Conservation (phyloP, 1,284 basidiomycete species). For the Filobasidium uniguttulatum region DNA sequence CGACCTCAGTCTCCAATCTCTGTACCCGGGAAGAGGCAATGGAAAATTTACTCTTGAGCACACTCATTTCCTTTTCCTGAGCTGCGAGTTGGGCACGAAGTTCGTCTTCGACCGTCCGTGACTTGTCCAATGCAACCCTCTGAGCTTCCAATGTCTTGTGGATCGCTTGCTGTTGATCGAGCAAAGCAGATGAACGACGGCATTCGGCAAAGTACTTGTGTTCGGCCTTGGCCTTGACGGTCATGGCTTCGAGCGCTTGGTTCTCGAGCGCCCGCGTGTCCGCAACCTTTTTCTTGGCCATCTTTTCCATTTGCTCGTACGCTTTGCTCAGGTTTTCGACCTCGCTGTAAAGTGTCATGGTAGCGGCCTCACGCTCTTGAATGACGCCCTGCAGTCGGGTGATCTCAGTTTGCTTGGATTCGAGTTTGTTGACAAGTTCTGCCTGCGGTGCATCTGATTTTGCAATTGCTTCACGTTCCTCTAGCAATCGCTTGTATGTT, state of each 20-base stretch:
- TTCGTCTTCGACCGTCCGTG: constrained; percentile 52
- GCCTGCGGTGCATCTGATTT: constrained; percentile 43
- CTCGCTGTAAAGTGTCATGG: constrained; percentile 68
- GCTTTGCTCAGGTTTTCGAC: constrained; percentile 72
- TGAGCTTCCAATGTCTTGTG: constrained; percentile 69
- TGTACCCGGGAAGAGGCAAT: constrained; percentile 38
- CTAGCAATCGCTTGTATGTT: constrained; percentile 48
- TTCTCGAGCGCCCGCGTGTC: constrained; percentile 67
- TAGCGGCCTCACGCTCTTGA: constrained; percentile 43
- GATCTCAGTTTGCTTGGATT: constrained; percentile 51
- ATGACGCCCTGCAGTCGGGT: constrained; percentile 42
- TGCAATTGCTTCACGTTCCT: constrained; percentile 7
- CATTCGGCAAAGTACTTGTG: constrained; percentile 88
- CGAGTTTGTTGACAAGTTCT: constrained; percentile 45
- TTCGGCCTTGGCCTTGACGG: constrained; percentile 81
- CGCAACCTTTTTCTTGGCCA: constrained; percentile 70
- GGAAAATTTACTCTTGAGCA: constrained; percentile 39
- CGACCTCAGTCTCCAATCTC: constrained; percentile 24
- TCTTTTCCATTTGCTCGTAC: constrained; percentile 74
- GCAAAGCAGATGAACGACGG: constrained; percentile 49
- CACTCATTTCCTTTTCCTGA: constrained; percentile 41
- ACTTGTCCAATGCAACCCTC: constrained; percentile 55
- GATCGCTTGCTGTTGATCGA: constrained; percentile 63
- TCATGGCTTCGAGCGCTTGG: constrained; percentile 47
- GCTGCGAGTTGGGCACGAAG: constrained; percentile 46